Evolutionary conservation across 768 basidiomycete genomes (phyloP), one percentile per base, ranked within the genome.

Genomic region (Boletus huronensis): DNA sequence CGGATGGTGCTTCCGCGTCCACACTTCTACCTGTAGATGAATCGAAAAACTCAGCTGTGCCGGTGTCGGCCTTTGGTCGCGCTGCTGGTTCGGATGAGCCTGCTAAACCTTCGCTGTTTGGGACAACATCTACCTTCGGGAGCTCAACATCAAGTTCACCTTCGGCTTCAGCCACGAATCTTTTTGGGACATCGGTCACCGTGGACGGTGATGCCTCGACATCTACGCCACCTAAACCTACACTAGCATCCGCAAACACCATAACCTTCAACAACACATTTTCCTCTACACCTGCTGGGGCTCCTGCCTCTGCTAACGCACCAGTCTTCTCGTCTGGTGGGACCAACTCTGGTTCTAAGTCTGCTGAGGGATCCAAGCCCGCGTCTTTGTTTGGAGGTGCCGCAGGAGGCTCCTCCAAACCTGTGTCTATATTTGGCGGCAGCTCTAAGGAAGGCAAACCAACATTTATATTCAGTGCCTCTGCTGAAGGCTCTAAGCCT

Each of bases 91-190:
- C 60, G 5, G 66, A 69, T 21, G 52, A 60, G 19, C 50, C 59
- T 11, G 40, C 63, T 32, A 74, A 70, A 43, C 42, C 68, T 53
- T 59, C 64, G 7, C 35, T 64, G 11, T 60, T 55, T 26, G 64
- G 45, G 52, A 23, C 46, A 34, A 19, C 40, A 14, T 51, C 66
- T 48, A 32, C 53, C 26, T 71, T 72, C 53, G 60, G 64, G 19
- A 54, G 58, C 35, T 64, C 65, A 17, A 16, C 53, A 46, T 57
- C 50, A 46, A 48, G 57, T 40, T 48, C 55, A 13, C 52, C 64
- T 7, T 39, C 67, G 6, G 16, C 40, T 28, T 31, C 64, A 26
- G 38, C 52, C 1, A 62, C 50, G 9, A 62, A 42, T 39, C 53
- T 48, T 16, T 55, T 59, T 21, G 64, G 59, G 34, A 69, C 62